phyloP scores from a whole-genome alignment of 2,329 filamentous ascomycete genomes.

The Colletotrichum liriopes region DNA sequence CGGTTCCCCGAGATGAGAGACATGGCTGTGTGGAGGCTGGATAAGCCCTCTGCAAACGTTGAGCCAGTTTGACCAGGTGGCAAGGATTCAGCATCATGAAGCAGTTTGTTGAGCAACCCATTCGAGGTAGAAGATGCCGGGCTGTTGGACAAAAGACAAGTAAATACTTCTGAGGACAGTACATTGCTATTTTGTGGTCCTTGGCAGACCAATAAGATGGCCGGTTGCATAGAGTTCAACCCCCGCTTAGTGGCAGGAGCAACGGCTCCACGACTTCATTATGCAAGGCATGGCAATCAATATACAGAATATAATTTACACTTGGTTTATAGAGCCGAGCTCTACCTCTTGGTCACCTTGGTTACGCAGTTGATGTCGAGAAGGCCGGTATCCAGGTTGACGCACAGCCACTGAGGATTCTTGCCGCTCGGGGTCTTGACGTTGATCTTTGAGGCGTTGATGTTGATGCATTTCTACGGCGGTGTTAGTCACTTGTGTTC shows the following conservation, averaged over 20 bases:
- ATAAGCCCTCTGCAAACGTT: neutral
- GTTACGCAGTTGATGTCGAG: slow-evolving; percentile 39
- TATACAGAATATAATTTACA: neutral
- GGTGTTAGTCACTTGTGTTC: slow-evolving; percentile 1
- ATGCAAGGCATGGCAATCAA: neutral
- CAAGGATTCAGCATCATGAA: neutral
- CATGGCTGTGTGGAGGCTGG: slow-evolving; percentile 27
- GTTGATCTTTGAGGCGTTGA: slow-evolving; percentile 38
- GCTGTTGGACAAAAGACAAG: neutral
- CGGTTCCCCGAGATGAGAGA: slow-evolving; percentile 26
- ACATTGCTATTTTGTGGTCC: too few species aligned
- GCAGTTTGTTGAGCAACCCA: neutral
- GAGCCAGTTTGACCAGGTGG: neutral
- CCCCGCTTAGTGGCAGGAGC: neutral
- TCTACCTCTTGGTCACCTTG: slow-evolving; percentile 29
- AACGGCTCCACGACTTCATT: neutral
- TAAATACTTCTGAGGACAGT: too few species aligned
- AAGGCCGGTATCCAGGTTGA: slow-evolving; percentile 37
- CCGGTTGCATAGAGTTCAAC: neutral
- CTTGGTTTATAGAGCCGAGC: neutral
- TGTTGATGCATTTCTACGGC: slow-evolving; percentile 38
- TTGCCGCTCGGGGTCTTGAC: slow-evolving; percentile 41
- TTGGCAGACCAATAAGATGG: too few species aligned
- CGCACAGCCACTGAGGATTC: slow-evolving; percentile 37
- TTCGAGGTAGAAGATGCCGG: neutral